A percentile compares a stretch with the other conserved stretches of the same genome.
Conservation (phyloP, 495 filamentous ascomycete genomes). For the Lasiosphaeriaceae sp. region DNA sequence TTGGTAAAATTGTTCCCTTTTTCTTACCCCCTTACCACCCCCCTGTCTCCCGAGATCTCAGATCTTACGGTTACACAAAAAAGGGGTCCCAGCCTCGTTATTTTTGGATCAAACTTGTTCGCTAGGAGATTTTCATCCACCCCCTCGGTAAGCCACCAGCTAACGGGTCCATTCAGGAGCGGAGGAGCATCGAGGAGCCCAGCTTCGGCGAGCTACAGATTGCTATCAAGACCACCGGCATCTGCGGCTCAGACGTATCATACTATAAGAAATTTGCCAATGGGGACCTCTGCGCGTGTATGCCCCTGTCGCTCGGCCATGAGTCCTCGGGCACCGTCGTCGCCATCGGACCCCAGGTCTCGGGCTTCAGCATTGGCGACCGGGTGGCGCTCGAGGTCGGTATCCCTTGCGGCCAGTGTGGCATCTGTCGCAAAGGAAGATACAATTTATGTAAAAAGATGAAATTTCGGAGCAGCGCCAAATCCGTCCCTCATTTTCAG, state of each 20-base stretch:
- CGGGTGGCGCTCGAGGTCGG: slow-evolving; percentile 88
- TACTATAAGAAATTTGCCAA: slow-evolving; percentile 85
- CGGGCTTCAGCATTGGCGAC: slow-evolving; percentile 59
- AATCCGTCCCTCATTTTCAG: slow-evolving; percentile 78
- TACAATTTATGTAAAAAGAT: slow-evolving; percentile 88
- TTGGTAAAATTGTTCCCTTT: slow-evolving; percentile 35
- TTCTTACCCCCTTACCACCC: slow-evolving; percentile 3
- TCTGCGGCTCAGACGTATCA: slow-evolving; percentile 81
- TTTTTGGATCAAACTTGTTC: slow-evolving; percentile 16
- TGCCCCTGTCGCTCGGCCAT: slow-evolving; percentile 72
- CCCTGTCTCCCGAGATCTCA: slow-evolving; percentile 11
- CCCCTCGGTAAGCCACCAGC: slow-evolving; percentile 8
- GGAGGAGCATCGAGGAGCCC: slow-evolving; percentile 43
- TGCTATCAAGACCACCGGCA: slow-evolving; percentile 67
- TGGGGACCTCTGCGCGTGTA: slow-evolving; percentile 71
- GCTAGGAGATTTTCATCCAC: slow-evolving; percentile 15
- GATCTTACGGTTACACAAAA: slow-evolving; percentile 25
- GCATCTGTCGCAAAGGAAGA: slow-evolving; percentile 66
- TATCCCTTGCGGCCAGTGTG: slow-evolving; percentile 72
- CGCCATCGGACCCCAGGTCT: slow-evolving; percentile 54
- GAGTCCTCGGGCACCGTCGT: slow-evolving; percentile 72
- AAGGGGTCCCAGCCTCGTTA: slow-evolving; percentile 9
- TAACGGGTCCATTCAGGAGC: slow-evolving; percentile 37
- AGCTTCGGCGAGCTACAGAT: slow-evolving; percentile 63
- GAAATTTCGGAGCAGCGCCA: slow-evolving; percentile 80